Conservation (phyloP, 495 filamentous ascomycete species). For the Ramalina intermedia region DNA sequence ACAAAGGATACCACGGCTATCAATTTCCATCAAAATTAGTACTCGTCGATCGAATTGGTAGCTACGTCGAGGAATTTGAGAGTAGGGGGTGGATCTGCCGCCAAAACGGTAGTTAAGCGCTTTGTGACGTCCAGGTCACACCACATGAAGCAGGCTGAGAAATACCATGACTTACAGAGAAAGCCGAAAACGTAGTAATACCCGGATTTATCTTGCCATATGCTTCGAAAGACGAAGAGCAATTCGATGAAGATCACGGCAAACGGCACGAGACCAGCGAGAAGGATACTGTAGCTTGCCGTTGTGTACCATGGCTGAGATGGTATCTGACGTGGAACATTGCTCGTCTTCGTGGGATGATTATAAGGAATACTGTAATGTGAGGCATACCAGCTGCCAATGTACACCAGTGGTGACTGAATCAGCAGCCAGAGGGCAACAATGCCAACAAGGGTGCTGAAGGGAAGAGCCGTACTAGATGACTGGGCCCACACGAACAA, state of each 20-base stretch:
- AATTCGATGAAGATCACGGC: conserved; percentile 90
- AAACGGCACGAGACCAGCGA: conserved; percentile 79
- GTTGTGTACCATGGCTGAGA: conserved; percentile 67
- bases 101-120: too few species aligned
- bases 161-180: conserved; percentile 29
- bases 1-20: conserved; percentile 50
- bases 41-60: too few species aligned
- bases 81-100: too few species aligned
- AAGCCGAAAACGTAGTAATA: conserved; percentile 96
- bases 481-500: conserved; percentile 91
- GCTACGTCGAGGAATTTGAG: too few species aligned
- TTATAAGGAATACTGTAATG: conserved; percentile 55
- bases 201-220: conserved; percentile 87
- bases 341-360: conserved; percentile 73
- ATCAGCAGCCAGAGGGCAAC: conserved; percentile 77
- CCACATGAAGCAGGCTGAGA: too few species aligned
- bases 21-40: too few species aligned
- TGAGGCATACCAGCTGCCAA: conserved; percentile 71
- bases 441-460: conserved; percentile 66
- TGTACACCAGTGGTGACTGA: conserved; percentile 78
- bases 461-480: conserved; percentile 80
- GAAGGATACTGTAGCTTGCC: conserved; percentile 42
- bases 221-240: conserved; percentile 77
- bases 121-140: too few species aligned
- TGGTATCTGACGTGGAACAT: conserved; percentile 62